Conservation (phyloP, 2,329 filamentous ascomycete species). For the Trichoderma brevicompactum region DNA sequence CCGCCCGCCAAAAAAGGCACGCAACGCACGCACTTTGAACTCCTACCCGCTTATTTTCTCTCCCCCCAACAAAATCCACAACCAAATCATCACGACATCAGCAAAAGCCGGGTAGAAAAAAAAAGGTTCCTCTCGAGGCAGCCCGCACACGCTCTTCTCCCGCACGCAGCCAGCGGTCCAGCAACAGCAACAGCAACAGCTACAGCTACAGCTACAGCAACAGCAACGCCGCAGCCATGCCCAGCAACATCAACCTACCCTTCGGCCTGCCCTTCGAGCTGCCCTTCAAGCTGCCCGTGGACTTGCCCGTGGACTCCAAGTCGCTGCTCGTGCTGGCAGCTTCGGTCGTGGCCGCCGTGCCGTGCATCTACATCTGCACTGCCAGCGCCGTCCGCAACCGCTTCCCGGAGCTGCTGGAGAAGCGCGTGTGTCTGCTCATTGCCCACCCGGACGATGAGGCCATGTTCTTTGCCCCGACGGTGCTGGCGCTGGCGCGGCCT, state of each 20-base stretch:
- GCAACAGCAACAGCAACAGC: not conserved
- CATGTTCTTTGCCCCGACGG: constrained; percentile 96
- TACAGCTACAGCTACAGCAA: too few relatives aligned
- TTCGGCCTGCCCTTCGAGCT: constrained; percentile 18
- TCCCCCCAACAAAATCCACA: not conserved
- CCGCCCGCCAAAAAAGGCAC: constrained; percentile 3
- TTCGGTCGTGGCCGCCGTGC: constrained; percentile 47
- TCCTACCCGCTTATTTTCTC: not conserved
- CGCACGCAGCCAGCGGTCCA: not conserved
- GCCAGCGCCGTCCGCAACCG: constrained; percentile 51
- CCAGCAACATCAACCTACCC: constrained; percentile 19
- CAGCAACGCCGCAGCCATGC: constrained; percentile 13
- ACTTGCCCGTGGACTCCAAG: constrained; percentile 20
- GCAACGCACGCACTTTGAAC: not conserved
- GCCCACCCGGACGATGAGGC: constrained; percentile 98
- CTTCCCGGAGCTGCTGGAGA: constrained; percentile 73
- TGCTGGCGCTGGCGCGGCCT: constrained; percentile 81
- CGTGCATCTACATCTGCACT: constrained; percentile 59
- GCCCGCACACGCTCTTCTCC: too few relatives aligned
- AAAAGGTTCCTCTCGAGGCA: not conserved
- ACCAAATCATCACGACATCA: too few relatives aligned
- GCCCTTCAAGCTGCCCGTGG: constrained; percentile 14
- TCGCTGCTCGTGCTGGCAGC: constrained; percentile 35
- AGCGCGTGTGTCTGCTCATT: constrained; percentile 89
- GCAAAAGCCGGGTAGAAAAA: not conserved